Percentiles rank a stretch among this genome's conserved stretches.
Conservation (phyloP, 306 rosid species). For the Carpinus fangiana region DNA sequence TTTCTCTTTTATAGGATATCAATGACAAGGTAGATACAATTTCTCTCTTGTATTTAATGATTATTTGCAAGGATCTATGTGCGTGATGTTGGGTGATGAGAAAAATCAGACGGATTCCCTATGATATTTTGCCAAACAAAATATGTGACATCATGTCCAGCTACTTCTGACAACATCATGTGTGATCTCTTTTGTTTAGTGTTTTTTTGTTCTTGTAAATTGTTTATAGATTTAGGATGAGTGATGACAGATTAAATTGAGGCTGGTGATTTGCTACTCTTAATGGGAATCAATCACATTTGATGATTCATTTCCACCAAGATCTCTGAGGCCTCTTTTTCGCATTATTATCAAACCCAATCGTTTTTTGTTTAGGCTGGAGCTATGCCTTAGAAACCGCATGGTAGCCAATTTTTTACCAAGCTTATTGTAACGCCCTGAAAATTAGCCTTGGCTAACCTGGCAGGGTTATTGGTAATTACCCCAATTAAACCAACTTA, state of each 20-base stretch:
- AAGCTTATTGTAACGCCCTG: too few relatives aligned
- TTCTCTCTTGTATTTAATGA: background rate
- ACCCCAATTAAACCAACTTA: too few relatives aligned
- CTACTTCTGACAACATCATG: constrained; percentile 12
- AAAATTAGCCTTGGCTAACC: too few relatives aligned
- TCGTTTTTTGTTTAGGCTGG: too few relatives aligned
- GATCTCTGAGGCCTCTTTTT: constrained; percentile 10
- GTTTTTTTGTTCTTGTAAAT: background rate
- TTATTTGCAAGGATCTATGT: background rate
- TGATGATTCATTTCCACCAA: constrained; percentile 1
- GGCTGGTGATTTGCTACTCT: constrained; percentile 14
- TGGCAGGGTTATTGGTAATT: too few relatives aligned
- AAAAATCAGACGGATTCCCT: constrained; percentile 15
- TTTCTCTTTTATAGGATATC: background rate
- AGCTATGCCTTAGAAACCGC: too few relatives aligned
- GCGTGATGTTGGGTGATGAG: constrained; percentile 4
- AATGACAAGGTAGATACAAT: constrained; percentile 27
- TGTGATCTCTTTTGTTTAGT: background rate
- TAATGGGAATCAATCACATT: background rate
- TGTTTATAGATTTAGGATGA: too few relatives aligned
- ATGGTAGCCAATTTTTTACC: too few relatives aligned
- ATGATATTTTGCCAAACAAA: background rate
- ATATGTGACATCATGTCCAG: background rate
- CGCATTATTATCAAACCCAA: background rate
- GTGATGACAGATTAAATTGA: background rate